Percentiles rank a stretch among this genome's conserved stretches.
phyloP scores from a whole-genome alignment of 768 basidiomycete genomes.

The Amanita inopinata region DNA sequence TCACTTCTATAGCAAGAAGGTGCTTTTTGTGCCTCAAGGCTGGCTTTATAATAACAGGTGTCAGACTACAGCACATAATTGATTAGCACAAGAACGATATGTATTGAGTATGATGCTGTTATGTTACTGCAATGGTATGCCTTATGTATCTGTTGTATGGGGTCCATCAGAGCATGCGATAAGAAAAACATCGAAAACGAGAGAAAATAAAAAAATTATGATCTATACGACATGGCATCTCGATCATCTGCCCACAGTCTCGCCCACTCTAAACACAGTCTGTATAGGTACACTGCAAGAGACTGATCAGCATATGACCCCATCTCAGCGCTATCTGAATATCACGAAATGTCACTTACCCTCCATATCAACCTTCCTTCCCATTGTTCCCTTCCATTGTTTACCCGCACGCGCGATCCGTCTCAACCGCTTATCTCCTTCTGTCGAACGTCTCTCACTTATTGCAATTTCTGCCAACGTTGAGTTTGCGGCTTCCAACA shows the following conservation, averaged over 20 bases:
- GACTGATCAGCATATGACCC: too few relatives aligned
- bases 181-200: too few relatives aligned
- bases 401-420: slow-evolving; percentile 90
- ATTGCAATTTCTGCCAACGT: slow-evolving; percentile 26
- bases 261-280: slow-evolving; percentile 84
- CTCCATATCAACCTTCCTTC: slow-evolving; percentile 86
- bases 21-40: too few relatives aligned
- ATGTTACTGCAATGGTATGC: too few relatives aligned
- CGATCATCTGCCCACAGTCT: slow-evolving; percentile 80
- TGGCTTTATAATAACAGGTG: too few relatives aligned
- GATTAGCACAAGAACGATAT: slow-evolving; percentile 2
- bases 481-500: slow-evolving; percentile 43
- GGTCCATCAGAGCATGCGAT: background rate
- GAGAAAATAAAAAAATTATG: background rate
- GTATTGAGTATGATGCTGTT: too few relatives aligned
- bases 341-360: too few relatives aligned
- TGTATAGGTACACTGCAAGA: slow-evolving; percentile 77
- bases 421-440: slow-evolving; percentile 65
- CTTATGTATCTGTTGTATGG: background rate
- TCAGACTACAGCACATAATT: too few relatives aligned
- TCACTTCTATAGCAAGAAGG: too few relatives aligned
- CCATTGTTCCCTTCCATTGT: slow-evolving; percentile 82
- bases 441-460: slow-evolving; percentile 28
- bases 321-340: too few relatives aligned
- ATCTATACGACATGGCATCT: slow-evolving; percentile 45